Evolutionary conservation across 768 basidiomycete species (phyloP).

Genomic region (Dentipellis fragilis): DNA sequence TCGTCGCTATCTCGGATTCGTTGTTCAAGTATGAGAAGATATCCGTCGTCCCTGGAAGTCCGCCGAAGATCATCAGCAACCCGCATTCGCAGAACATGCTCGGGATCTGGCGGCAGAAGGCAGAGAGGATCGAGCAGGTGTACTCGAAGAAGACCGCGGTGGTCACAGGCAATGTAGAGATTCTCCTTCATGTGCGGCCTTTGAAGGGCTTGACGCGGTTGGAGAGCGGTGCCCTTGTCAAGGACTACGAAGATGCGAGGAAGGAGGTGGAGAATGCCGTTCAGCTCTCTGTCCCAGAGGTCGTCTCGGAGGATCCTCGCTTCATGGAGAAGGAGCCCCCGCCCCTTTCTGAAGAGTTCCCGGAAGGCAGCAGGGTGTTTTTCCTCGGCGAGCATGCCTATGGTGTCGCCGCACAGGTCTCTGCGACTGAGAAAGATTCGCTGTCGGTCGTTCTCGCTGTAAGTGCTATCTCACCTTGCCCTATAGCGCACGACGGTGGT

Average conservation of each 20-base stretch:
- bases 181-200: constrained; percentile 81
- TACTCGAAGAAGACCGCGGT: constrained; percentile 90
- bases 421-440: constrained; percentile 53
- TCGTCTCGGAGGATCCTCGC: constrained; percentile 83
- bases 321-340: constrained; percentile 76
- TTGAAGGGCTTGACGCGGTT: constrained; percentile 89
- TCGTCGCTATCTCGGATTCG: constrained; percentile 79
- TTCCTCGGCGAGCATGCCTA: constrained; percentile 94
- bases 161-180: constrained; percentile 69
- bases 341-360: constrained; percentile 81
- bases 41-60: constrained; percentile 36
- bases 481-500: background rate
- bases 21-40: constrained; percentile 80
- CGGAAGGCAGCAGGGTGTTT: constrained; percentile 83
- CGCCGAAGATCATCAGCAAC: constrained; percentile 50
- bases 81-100: constrained; percentile 65
- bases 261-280: constrained; percentile 82
- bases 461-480: constrained; percentile 11
- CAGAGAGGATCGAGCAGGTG: constrained; percentile 69
- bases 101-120: constrained; percentile 70
- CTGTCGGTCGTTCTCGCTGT: constrained; percentile 87
- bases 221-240: constrained; percentile 85
- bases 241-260: constrained; percentile 81
- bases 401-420: constrained; percentile 90
- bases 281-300: constrained; percentile 75